These are phyloP conservation scores for Fraxinus latifolia DNA, from an alignment of 305 asterid species.

Conservation along the genomic window DNA sequence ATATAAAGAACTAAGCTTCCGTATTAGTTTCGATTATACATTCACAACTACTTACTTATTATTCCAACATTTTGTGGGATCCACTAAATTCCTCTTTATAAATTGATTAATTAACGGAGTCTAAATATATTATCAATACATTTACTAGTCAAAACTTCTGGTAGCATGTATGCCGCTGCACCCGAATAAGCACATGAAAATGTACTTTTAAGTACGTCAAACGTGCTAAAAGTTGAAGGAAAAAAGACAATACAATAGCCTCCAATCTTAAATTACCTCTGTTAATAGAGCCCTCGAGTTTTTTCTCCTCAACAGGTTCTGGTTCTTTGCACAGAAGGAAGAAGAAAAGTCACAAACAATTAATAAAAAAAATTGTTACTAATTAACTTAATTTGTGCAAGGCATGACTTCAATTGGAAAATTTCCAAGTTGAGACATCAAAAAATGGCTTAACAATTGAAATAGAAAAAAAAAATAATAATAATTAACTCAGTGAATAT, in stretches of 20 bases:
- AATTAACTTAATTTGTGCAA: neutral
- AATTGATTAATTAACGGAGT: neutral
- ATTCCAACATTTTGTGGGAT: neutral
- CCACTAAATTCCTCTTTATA: neutral
- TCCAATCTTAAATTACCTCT: conserved; percentile 37
- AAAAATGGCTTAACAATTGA: neutral
- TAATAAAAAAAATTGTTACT: neutral
- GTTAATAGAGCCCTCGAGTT: conserved; percentile 46
- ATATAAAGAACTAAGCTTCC: conserved; percentile 1
- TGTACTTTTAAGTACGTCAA: neutral
- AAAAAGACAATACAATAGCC: neutral
- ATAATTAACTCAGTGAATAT: neutral
- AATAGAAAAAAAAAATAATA: neutral
- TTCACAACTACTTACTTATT: neutral
- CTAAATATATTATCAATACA: neutral
- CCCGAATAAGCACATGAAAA: neutral
- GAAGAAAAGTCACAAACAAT: conserved; percentile 2
- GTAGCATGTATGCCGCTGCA: neutral
- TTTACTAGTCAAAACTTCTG: neutral
- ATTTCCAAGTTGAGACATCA: neutral
- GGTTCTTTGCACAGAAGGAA: conserved; percentile 30
- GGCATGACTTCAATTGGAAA: neutral
- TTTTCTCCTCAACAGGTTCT: conserved; percentile 50
- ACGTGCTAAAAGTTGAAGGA: neutral
- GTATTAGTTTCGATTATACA: neutral